Percentiles rank a stretch among this genome's conserved stretches.
These are phyloP conservation scores for Erodium trifolium DNA, from an alignment of 441 rosid species.

Conservation along the genomic window DNA sequence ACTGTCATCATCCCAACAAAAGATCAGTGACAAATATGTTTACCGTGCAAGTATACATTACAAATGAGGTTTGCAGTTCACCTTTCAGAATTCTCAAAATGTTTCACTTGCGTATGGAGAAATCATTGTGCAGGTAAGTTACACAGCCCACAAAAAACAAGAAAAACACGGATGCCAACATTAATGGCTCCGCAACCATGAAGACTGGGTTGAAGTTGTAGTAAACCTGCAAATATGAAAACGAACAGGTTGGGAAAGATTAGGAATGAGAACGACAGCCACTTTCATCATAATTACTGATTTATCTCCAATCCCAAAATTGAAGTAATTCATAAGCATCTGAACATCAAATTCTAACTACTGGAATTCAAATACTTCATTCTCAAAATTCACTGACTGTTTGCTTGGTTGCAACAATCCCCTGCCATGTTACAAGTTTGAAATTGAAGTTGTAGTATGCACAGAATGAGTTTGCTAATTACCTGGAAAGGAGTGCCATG, in stretches of 20 bases:
- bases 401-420: background rate
- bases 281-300: background rate
- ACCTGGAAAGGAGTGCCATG: conserved; percentile 90
- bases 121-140: conserved; percentile 76
- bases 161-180: conserved; percentile 75
- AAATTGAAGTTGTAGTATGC: background rate
- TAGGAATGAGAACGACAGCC: background rate
- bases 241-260: background rate
- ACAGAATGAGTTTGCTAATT: conserved; percentile 13
- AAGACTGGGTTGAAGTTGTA: conserved; percentile 84
- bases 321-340: no score
- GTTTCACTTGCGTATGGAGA: conserved; percentile 55
- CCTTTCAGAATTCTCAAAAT: conserved; percentile 4
- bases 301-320: background rate
- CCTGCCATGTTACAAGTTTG: background rate
- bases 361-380: background rate
- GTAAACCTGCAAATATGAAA: conserved; percentile 51
- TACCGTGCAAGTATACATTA: background rate
- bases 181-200: conserved; percentile 95
- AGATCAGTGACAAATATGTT: background rate
- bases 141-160: conserved; percentile 62
- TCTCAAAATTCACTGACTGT: background rate
- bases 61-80: background rate
- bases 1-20: conserved; percentile 9
- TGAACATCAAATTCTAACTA: background rate